These are phyloP conservation scores for Adenanthera pavonina DNA, from an alignment of 306 rosid genomes.

Conservation along the genomic window DNA sequence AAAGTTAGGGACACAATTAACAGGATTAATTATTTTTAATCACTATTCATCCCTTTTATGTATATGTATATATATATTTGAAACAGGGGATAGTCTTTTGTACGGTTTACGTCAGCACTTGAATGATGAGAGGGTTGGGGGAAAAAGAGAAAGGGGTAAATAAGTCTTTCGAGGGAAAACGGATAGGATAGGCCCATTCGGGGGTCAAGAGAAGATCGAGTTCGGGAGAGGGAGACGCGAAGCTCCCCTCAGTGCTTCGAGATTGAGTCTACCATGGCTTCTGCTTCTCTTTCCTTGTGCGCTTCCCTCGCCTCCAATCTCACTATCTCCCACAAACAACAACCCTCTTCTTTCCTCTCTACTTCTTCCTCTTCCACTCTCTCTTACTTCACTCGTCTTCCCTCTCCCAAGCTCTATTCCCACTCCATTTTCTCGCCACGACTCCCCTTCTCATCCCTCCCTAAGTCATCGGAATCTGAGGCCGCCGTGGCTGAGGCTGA, in stretches of 20 bases:
- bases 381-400: constrained; percentile 44
- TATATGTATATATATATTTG: no score
- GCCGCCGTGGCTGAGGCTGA: constrained; percentile 34
- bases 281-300: constrained; percentile 69
- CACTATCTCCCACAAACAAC: constrained; percentile 53
- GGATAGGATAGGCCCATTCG: constrained; percentile 4
- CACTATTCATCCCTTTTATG: no score
- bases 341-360: constrained; percentile 7
- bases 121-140: no score
- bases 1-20: no score
- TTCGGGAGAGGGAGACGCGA: background rate
- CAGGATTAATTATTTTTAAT: no score
- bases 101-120: no score
- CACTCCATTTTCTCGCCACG: constrained; percentile 51
- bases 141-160: background rate
- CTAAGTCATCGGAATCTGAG: constrained; percentile 55
- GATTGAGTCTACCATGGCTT: constrained; percentile 55
- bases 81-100: no score
- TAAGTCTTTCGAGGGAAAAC: background rate
- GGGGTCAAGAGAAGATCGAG: background rate
- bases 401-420: constrained; percentile 52
- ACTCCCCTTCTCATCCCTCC: constrained; percentile 47
- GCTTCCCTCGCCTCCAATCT: constrained; percentile 65
- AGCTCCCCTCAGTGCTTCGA: background rate
- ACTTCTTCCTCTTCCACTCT: constrained; percentile 39